A percentile compares a stretch with the other conserved stretches of the same genome.
Evolutionary conservation across 2,329 filamentous ascomycete genomes (phyloP).

Genomic region (Fusarium pilosicola): DNA sequence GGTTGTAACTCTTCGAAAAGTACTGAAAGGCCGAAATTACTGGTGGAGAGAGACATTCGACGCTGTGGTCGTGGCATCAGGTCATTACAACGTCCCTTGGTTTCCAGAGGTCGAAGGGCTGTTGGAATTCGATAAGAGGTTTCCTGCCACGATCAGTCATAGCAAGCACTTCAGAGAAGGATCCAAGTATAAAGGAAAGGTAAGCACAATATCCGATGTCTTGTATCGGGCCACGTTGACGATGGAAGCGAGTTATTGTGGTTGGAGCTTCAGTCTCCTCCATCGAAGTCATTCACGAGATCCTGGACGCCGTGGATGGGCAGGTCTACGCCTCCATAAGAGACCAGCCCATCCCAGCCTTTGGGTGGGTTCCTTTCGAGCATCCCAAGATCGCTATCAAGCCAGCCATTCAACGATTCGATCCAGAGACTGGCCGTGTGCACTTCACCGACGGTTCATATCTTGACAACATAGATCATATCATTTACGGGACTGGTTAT

Average conservation of each 20-base stretch:
- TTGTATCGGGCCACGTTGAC: not conserved
- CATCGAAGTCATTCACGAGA: conserved; percentile 20
- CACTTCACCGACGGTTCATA: conserved; percentile 17
- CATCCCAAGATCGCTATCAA: conserved; percentile 28
- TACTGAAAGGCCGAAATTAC: conserved; percentile 11
- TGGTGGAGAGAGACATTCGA: conserved; percentile 32
- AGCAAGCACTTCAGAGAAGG: conserved; percentile 24
- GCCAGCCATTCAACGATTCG: conserved; percentile 10
- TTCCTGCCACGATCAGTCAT: conserved; percentile 7
- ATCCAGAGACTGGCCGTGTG: not conserved
- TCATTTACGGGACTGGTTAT: conserved; percentile 30
- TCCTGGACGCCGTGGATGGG: not conserved
- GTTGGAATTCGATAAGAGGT: conserved; percentile 3
- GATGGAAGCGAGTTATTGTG: conserved; percentile 16
- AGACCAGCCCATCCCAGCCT: conserved; percentile 9
- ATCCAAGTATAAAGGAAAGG: conserved; percentile 12
- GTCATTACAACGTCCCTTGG: conserved; percentile 31
- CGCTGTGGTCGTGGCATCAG: conserved; percentile 22
- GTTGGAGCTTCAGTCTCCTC: conserved; percentile 29
- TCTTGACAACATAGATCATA: conserved; percentile 16
- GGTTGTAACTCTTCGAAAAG: conserved; percentile 19
- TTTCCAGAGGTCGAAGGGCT: conserved; percentile 19
- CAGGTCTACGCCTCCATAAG: conserved; percentile 19
- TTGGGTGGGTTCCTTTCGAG: conserved; percentile 24
- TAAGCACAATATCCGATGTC: rapidly evolving